A percentile compares a stretch with the other conserved stretches of the same genome.
Conservation (phyloP, 169 alveolate species). For the Plasmodium sp. region DNA sequence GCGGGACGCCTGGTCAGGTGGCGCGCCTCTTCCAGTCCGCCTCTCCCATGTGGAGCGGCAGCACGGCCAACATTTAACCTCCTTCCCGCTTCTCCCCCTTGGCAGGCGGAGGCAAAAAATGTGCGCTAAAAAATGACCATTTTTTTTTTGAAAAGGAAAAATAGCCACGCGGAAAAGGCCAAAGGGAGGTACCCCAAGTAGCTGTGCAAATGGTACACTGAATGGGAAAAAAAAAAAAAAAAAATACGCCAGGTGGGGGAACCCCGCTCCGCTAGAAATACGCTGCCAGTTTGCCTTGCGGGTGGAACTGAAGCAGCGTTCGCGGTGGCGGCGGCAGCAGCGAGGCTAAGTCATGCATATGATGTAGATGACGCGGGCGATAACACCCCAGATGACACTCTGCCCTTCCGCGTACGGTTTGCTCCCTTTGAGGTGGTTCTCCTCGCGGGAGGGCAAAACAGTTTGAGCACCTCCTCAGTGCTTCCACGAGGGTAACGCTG, state of each 20-base stretch:
- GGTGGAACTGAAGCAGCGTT: neutral
- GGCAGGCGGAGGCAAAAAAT: neutral
- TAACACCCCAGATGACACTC: neutral
- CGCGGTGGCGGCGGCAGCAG: neutral
- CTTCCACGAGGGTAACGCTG: neutral
- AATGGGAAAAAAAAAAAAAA: neutral
- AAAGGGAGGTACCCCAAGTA: neutral
- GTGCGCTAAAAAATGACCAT: neutral
- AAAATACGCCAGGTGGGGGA: neutral
- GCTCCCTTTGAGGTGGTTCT: too few species aligned
- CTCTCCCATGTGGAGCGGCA: neutral
- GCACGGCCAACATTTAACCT: neutral
- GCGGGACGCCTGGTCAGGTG: neutral
- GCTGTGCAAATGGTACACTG: neutral
- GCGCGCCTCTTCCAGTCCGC: neutral
- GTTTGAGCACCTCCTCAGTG: neutral
- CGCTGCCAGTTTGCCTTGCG: neutral
- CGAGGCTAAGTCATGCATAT: neutral
- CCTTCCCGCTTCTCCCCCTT: neutral
- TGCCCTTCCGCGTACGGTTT: too few species aligned
- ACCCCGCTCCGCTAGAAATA: neutral
- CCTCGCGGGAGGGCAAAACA: neutral
- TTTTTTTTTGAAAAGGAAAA: neutral
- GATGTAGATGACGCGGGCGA: too few species aligned
- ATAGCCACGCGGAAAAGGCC: neutral